Conservation (phyloP, 306 rosid genomes). For the Corylus heterophylla region DNA sequence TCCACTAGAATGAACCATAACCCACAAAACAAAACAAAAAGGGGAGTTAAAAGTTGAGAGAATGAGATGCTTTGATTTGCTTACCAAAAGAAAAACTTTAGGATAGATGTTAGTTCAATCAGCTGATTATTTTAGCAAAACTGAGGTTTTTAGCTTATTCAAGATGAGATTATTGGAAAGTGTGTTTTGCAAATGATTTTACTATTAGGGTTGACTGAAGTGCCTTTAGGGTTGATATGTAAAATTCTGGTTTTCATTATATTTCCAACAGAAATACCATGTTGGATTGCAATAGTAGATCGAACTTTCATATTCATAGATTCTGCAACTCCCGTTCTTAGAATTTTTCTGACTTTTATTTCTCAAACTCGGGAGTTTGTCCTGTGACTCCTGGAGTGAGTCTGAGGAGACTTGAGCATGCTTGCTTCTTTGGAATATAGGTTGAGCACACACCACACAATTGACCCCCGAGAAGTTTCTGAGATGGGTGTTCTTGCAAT, state of each 20-base stretch:
- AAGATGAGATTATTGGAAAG: slow-evolving; percentile 14
- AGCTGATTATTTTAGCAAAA: slow-evolving; percentile 21
- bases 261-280: background rate
- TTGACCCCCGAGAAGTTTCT: background rate
- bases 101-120: slow-evolving; percentile 14
- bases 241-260: no score
- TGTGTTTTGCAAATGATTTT: slow-evolving; percentile 3
- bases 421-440: background rate
- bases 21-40: background rate
- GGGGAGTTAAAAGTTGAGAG: slow-evolving; percentile 11
- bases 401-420: no score
- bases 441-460: no score
- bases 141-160: slow-evolving; percentile 25
- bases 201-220: background rate
- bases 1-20: slow-evolving; percentile 18
- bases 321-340: no score
- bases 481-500: background rate
- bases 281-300: no score
- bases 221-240: background rate
- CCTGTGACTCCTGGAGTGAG: background rate
- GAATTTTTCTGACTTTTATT: no score
- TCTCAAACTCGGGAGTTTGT: background rate
- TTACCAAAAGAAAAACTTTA: slow-evolving; percentile 22
- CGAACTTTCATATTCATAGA: no score
- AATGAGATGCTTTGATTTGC: slow-evolving; percentile 23